Base-by-base conservation (phyloP, 2,329 filamentous ascomycete species). In the Daldinia eschscholtzii region DNA sequence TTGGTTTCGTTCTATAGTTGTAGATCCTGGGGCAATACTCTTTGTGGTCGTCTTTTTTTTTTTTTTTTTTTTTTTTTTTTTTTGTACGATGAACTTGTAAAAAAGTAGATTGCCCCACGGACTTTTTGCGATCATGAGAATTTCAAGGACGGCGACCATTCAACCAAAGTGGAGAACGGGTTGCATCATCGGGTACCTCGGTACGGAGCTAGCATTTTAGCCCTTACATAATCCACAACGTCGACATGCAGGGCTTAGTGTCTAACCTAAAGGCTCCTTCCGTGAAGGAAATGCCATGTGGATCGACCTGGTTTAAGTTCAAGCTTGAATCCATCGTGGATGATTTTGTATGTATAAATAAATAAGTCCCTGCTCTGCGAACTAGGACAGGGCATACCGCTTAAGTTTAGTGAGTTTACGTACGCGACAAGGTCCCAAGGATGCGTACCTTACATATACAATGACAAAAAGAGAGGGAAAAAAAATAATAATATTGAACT, bases 191-290 rank as follows among this genome's bases (percentile, higher is more conserved):
- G n/a, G 15, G 52, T 55, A 55, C 52, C 33, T 52, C 28, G 26
- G 46, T 52, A 52, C 46, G 46, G 26, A 50, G 26, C 46, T 50
- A 30, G 46, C 26, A 12, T 50, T 9, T 6, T 23, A 55, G 33
- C 50, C 50, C 50, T 55, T 64, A 68, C 62, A 57, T 64, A 64
- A 70, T 60, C 50, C 57, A 46, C 53, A 35, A 33, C 33, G 46
- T 53, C 58, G 60, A 66, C 59, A 61, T 71, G 64, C 67, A 70
- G 64, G 70, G 67, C 70, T 70, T 71, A 71, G 66, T 67, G 69
- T 48, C 28, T 56, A 70, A 71, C 68, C 35, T 71, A 68, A 71
- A 71, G 68, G 68, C 63, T 71, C 68, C 68, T 71, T 68, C 68
- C 68, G 68, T 61, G 33, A 61, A 13, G 33, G 55, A 61, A 61